These are phyloP conservation scores for Odontarrhena argentea DNA, from an alignment of 345 rosid species.

Conservation along the genomic window DNA sequence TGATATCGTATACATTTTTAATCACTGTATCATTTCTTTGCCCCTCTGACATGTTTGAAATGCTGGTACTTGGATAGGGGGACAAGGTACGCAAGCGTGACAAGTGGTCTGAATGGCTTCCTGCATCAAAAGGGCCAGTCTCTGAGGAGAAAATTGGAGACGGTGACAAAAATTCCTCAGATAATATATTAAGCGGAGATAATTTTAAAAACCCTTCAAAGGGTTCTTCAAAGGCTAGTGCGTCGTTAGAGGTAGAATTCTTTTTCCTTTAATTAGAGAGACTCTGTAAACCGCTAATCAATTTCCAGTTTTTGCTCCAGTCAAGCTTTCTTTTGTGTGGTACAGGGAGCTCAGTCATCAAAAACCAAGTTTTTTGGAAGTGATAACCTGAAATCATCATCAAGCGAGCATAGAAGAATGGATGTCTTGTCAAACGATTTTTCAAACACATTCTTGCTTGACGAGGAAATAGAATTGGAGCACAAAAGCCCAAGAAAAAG, in stretches of 20 bases:
- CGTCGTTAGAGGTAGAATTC: conserved; percentile 30
- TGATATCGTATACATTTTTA: not conserved
- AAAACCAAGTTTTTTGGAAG: conserved; percentile 34
- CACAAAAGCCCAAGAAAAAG: conserved; percentile 59
- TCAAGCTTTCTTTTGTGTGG: conserved; percentile 21
- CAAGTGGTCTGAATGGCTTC: conserved; percentile 83
- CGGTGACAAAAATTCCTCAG: conserved; percentile 38
- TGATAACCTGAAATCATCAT: conserved; percentile 37
- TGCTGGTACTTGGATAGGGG: conserved; percentile 53
- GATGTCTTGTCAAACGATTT: conserved; percentile 68
- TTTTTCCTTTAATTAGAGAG: conserved; percentile 31
- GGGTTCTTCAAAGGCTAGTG: conserved; percentile 22
- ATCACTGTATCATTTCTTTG: conserved; percentile 8
- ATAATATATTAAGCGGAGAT: conserved; percentile 34
- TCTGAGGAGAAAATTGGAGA: conserved; percentile 46
- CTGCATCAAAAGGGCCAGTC: conserved; percentile 45
- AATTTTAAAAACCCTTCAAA: conserved; percentile 27
- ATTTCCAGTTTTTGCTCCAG: conserved; percentile 34
- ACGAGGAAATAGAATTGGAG: conserved; percentile 92
- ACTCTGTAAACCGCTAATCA: conserved; percentile 36
- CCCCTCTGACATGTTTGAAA: conserved; percentile 12
- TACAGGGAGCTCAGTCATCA: conserved; percentile 46
- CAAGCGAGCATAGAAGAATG: conserved; percentile 42
- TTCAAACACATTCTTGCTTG: conserved; percentile 81
- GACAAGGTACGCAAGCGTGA: conserved; percentile 72